Conservation (phyloP, 225 moss, liverwort and hornwort genomes). For the Bryum argenteum region DNA sequence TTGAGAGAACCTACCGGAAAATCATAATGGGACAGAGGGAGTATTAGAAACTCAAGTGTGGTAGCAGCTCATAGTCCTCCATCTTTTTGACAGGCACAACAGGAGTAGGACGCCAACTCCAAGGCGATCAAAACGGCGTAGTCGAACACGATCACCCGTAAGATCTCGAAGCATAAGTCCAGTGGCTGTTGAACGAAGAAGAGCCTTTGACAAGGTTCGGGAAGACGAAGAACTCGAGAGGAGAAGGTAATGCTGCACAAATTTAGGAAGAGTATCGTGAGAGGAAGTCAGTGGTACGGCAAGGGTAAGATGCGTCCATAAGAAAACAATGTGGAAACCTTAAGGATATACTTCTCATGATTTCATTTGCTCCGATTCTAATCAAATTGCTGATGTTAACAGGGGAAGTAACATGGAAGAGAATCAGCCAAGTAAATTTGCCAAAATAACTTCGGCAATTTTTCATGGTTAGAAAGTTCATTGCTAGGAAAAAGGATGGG, state of each 20-base stretch:
- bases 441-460: conserved; percentile 63
- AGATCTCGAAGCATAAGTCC: conserved; percentile 77
- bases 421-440: conserved; percentile 73
- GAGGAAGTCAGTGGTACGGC: conserved; percentile 33
- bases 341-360: conserved; percentile 67
- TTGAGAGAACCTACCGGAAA: no score
- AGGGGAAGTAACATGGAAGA: conserved; percentile 80
- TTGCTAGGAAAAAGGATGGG: conserved; percentile 61
- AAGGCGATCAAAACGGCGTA: conserved; percentile 75
- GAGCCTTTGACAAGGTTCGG: conserved; percentile 71
- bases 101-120: conserved; percentile 85
- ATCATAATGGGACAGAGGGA: no score
- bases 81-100: conserved; percentile 56
- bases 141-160: conserved; percentile 66
- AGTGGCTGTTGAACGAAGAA: conserved; percentile 72
- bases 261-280: conserved; percentile 24
- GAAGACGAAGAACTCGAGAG: conserved; percentile 93
- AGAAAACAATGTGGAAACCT: conserved; percentile 52
- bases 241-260: conserved; percentile 61
- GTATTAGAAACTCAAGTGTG: not conserved
- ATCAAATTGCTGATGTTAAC: conserved; percentile 75
- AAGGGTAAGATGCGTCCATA: conserved; percentile 44
- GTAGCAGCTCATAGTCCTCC: conserved; percentile 14
- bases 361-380: conserved; percentile 62
- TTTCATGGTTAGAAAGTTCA: conserved; percentile 58